These are phyloP conservation scores for Cladochytrium replicatum DNA, from an alignment of 192 early-diverging fungal species.

Conservation along the genomic window DNA sequence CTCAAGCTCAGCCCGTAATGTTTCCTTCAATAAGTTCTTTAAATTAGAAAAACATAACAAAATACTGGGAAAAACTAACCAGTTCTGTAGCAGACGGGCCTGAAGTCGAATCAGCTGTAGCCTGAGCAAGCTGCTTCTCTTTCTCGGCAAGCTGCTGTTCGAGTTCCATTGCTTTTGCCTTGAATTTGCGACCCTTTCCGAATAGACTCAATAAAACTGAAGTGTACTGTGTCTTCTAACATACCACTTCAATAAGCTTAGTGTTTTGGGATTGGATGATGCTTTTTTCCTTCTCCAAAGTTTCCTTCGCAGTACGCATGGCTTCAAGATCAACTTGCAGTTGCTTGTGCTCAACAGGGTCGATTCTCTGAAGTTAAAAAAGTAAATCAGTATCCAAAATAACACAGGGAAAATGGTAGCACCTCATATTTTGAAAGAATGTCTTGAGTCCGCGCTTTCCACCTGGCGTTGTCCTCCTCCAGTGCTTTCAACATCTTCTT, in stretches of 20 bases:
- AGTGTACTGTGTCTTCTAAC: not conserved
- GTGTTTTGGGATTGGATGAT: constrained; percentile 6
- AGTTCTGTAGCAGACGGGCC: not conserved
- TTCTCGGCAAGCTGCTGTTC: constrained; percentile 6
- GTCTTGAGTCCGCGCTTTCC: constrained; percentile 62
- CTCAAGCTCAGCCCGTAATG: not conserved
- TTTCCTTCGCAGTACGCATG: constrained; percentile 15
- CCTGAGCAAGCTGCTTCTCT: not conserved
- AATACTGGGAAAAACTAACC: not conserved
- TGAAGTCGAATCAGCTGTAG: not conserved
- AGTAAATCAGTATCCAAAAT: not conserved
- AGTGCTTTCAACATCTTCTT: constrained; percentile 42
- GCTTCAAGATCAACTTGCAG: constrained; percentile 45
- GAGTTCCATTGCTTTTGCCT: not conserved
- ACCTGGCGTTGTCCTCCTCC: constrained; percentile 51
- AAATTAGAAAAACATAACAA: not conserved
- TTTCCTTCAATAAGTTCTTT: constrained; percentile 1
- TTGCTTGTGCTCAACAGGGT: constrained; percentile 64
- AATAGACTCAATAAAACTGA: not conserved
- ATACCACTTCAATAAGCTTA: constrained; percentile 9
- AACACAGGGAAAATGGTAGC: not conserved
- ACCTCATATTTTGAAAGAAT: constrained; percentile 64
- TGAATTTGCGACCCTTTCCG: not conserved
- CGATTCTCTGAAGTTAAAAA: constrained; percentile 43
- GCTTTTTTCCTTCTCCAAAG: not conserved